Evolutionary conservation across 371 early-diverging fungal species (phyloP).

Genomic region (Apophysomyces elegans): DNA sequence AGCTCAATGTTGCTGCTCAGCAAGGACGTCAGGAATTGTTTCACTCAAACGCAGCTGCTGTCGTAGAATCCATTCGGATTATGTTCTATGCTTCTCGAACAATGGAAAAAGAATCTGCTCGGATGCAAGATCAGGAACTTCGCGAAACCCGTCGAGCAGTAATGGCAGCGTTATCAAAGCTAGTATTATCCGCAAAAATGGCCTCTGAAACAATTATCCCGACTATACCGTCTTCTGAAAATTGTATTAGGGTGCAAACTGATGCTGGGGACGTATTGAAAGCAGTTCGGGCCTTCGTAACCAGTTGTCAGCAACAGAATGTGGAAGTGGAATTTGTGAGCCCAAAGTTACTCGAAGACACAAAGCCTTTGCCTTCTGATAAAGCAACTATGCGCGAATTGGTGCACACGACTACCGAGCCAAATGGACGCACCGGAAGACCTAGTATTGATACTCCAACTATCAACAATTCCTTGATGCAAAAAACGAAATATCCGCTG

Average conservation of each 20-base stretch:
- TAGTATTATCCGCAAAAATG: conserved; percentile 83
- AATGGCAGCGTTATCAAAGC: conserved; percentile 76
- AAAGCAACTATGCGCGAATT: not conserved
- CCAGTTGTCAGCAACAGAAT: conserved; percentile 70
- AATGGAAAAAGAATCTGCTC: conserved; percentile 67
- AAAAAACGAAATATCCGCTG: conserved; percentile 23
- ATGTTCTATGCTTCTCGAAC: conserved; percentile 84
- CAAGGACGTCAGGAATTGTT: conserved; percentile 33
- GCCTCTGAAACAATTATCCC: conserved; percentile 73
- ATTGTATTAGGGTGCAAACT: conserved; percentile 31
- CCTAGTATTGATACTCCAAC: conserved; percentile 5
- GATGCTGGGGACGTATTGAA: conserved; percentile 67
- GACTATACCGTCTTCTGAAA: conserved; percentile 18
- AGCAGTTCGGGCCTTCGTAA: conserved; percentile 77
- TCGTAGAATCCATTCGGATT: conserved; percentile 83
- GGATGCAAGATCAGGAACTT: conserved; percentile 64
- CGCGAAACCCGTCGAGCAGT: conserved; percentile 76
- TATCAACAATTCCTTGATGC: conserved; percentile 11
- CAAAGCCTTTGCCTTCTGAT: conserved; percentile 5
- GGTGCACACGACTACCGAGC: not conserved
- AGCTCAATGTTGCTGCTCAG: conserved; percentile 68
- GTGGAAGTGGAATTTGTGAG: conserved; percentile 57
- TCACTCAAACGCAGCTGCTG: conserved; percentile 30
- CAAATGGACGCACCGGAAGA: not conserved
- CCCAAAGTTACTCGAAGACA: conserved; percentile 30